Conservation (phyloP, 331 rosid genomes). For the Telfairia occidentalis region DNA sequence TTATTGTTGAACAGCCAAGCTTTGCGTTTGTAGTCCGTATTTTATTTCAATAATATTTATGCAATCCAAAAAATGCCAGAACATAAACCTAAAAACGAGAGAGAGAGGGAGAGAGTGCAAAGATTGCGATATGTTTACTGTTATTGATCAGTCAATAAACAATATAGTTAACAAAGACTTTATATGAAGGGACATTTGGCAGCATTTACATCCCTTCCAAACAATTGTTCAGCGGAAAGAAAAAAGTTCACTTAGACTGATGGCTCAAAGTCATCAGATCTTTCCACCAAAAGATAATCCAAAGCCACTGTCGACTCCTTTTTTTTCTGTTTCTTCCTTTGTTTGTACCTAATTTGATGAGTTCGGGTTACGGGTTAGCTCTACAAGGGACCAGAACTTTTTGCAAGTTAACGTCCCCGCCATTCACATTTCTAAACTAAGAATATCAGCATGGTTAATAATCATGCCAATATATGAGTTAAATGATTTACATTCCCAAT, state of each 20-base stretch:
- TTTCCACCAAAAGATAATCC: not conserved
- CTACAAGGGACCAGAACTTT: not conserved
- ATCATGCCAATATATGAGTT: constrained; percentile 7
- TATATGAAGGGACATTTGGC: not conserved
- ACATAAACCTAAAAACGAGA: not conserved
- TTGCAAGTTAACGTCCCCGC: not conserved
- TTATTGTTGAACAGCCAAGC: too few relatives aligned
- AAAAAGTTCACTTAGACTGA: not conserved
- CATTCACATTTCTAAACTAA: constrained; percentile 2
- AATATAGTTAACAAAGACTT: not conserved
- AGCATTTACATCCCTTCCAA: constrained; percentile 2
- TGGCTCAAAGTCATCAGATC: not conserved
- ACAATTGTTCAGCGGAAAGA: not conserved
- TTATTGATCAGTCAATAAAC: not conserved
- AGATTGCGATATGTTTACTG: not conserved
- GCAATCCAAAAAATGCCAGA: not conserved
- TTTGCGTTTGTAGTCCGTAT: not conserved
- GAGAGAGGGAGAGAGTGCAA: not conserved
- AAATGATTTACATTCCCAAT: constrained; percentile 6
- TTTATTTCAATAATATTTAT: not conserved
- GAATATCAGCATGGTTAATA: constrained; percentile 4
- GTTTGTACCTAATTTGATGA: not conserved
- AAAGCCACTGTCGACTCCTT: not conserved
- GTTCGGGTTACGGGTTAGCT: constrained; percentile 14
- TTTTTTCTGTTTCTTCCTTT: not conserved